Evolutionary conservation across 2,329 filamentous ascomycete species (phyloP).

Genomic region (Alternaria sp.): DNA sequence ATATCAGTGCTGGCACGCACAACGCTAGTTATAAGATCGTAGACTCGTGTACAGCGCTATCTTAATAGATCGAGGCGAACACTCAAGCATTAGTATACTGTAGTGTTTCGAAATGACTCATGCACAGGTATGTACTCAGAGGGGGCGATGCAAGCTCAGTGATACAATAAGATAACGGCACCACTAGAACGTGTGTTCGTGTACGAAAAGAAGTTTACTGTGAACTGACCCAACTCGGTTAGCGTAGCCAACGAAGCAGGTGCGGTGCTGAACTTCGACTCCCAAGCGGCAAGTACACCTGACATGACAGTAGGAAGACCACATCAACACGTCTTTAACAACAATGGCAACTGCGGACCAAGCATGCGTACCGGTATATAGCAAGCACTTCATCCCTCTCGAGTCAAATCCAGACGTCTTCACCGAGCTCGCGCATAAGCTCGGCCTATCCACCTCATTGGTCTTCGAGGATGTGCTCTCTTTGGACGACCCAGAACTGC

Average conservation of each 20-base stretch:
- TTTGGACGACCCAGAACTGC: conserved; percentile 79
- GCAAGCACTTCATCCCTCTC: conserved; percentile 41
- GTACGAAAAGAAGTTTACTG: background rate
- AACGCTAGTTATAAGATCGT: background rate
- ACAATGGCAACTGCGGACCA: background rate
- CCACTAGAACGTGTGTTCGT: background rate
- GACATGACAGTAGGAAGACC: background rate
- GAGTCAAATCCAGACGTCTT: conserved; percentile 88
- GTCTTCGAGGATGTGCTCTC: conserved; percentile 88
- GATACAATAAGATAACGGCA: no score
- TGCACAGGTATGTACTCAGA: no score
- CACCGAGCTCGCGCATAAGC: conserved; percentile 78
- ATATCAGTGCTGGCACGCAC: background rate
- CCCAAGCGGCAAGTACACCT: background rate
- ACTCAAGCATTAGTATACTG: no score
- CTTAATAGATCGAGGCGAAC: no score
- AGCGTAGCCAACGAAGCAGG: background rate
- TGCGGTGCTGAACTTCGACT: background rate
- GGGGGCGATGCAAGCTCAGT: no score
- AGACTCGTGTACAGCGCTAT: background rate
- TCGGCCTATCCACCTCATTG: conserved; percentile 75
- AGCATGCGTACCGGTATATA: background rate
- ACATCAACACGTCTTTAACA: background rate
- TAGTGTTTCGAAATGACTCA: no score
- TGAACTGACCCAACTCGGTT: background rate